Conservation (phyloP, 305 asterid genomes). For the Andrographis paniculata region DNA sequence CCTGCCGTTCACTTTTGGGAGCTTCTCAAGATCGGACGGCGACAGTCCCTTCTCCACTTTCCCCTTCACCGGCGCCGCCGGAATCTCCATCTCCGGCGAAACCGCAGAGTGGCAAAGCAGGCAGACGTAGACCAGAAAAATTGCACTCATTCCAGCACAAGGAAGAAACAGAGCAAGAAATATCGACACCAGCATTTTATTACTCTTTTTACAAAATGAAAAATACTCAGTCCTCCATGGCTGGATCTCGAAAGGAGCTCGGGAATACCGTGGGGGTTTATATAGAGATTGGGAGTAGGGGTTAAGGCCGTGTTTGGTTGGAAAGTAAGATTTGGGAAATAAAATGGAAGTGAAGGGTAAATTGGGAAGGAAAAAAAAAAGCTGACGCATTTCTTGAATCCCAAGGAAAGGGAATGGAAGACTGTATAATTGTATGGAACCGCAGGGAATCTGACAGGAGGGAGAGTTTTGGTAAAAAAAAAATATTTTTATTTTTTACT, state of each 20-base stretch:
- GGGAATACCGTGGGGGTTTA: neutral
- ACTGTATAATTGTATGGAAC: no score
- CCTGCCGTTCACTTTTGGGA: constrained; percentile 46
- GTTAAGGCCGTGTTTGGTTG: neutral
- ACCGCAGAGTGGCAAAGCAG: constrained; percentile 54
- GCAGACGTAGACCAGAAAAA: constrained; percentile 67
- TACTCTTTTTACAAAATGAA: neutral
- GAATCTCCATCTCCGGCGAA: constrained; percentile 1
- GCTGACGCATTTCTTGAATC: constrained; percentile 28
- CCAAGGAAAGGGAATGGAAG: constrained; percentile 8
- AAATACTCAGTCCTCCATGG: neutral
- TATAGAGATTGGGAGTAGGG: neutral
- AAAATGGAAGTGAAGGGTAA: neutral
- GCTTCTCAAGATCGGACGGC: constrained; percentile 50
- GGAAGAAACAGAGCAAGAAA: constrained; percentile 82
- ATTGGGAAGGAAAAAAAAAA: neutral
- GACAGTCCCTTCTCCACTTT: constrained; percentile 37
- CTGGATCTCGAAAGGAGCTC: neutral
- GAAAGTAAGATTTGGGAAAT: neutral
- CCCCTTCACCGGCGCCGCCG: constrained; percentile 23
- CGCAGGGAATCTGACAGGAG: neutral
- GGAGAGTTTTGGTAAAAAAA: no score
- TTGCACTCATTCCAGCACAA: constrained; percentile 74
- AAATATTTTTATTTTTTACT: no score
- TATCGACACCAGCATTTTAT: constrained; percentile 21